Base-by-base conservation (phyloP, 2,329 filamentous ascomycete genomes). In the Lasiodiplodia hormozganensis region DNA sequence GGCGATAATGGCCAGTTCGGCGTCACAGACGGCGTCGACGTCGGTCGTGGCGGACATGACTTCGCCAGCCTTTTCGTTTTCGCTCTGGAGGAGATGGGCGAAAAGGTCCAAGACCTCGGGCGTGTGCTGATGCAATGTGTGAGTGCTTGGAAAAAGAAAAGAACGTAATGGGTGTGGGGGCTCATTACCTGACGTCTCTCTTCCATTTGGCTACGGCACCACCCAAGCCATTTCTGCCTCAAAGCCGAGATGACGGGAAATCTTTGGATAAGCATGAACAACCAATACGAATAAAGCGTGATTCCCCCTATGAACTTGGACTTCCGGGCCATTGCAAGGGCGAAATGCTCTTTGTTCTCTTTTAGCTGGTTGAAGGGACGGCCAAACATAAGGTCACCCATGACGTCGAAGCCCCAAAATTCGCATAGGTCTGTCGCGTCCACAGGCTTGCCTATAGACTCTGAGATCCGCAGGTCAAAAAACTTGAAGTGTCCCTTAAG, bases 341-440 rank as follows among this genome's bases (percentile, higher is more conserved):
- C 80, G 69, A 80, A 78, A 16, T 82, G 74, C 68, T 83, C 81
- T 43, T 71, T 73, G 8, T 77, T 75, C n/a, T 78, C 75, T 70
- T 81, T 78, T 64, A 84, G 70, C 80, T 83, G 82, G 43, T 77
- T 76, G 70, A 84, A 82, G 52, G 81, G 74, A 71, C 83, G 81
- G 2, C 81, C 81, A 71, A 84, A 82, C 31, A 79, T 79, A 23
- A 84, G 71, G 69, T 85, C 83, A 14, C 82, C 83, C 81, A 87
- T 85, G 68, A 86, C 81, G 68, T 86, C 85, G 69, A 86, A 83
- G 12, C 82, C 79, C 47, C 85, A 73, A 76, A 79, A 84, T 69
- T 82, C 64, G 56, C 23, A 60, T 11, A 58, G 21, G 14, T 28
- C n/a, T 1, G 65, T 43, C 16, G 54, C 65, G 8, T 62, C n/a